Evolutionary conservation across 805 yeast species (phyloP), one percentile per base, ranked within the genome.

Genomic region (Ogataea saltuana): DNA sequence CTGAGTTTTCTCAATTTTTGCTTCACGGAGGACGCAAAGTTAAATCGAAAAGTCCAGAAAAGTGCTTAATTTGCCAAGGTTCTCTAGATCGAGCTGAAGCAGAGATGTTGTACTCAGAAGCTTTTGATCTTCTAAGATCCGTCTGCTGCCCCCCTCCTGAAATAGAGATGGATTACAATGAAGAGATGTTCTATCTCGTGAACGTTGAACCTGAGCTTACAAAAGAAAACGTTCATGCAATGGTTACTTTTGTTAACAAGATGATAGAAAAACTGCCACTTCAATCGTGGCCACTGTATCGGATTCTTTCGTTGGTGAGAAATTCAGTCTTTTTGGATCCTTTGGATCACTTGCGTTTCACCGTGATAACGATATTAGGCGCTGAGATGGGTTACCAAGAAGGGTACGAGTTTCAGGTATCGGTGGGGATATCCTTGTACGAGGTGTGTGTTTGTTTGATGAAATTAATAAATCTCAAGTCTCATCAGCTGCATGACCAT

Each of bases 271-370:
- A 26, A 17, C 27, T 58, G 3, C 56, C 63, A 4, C 17, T 42
- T 4, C 34, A 44, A 13, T 45, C 56, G 3, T 58, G 63, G 63
- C 62, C 61, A 16, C 21, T 55, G 21, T 39, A 38, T 20, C 41
- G 36, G 27, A 27, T 54, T 8, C 29, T 48, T 11, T 30, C 37
- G n/a, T 12, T 50, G 9, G 18, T 55, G 22, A 46, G 43, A 21
- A 41, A 22, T n/a, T 37, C 36, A 13, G 33, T 45, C 8, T 38
- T 39, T 13, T 25, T 29, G 1, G 48, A 48, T 22, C 46, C 49
- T 4, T 29, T 53, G 7, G 27, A 42, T 20, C 39, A 44, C 21
- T 23, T 53, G 16, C 38, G 51, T 15, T 43, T 52, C 33, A 31
- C 52, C 6, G 19, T 48, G n/a, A 11, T 51, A 7, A 41, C 44